These are phyloP conservation scores for Plasmodium cynomolgi DNA, from an alignment of 169 alveolate species.

Conservation along the genomic window DNA sequence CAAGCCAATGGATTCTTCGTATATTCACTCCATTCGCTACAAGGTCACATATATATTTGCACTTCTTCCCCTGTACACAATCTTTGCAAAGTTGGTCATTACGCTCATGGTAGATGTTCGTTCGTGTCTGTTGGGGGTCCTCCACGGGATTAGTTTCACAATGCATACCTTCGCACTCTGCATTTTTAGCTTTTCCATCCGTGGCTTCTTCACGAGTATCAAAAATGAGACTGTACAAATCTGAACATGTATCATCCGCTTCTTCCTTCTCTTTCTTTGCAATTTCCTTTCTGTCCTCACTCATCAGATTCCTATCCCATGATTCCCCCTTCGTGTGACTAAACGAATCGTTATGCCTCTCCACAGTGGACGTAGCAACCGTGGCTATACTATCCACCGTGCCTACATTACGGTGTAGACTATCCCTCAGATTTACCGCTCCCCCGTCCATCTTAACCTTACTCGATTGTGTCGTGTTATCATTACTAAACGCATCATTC, in stretches of 20 bases:
- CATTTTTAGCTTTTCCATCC: neutral
- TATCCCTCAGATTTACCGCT: neutral
- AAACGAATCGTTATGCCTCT: neutral
- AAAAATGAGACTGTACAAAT: conserved; percentile 23
- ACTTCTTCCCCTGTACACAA: conserved; percentile 20
- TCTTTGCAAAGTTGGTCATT: neutral
- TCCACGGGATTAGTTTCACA: neutral
- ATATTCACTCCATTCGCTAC: conserved; percentile 26
- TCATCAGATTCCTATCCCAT: neutral
- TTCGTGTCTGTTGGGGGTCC: neutral
- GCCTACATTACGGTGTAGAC: neutral
- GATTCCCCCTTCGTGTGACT: neutral
- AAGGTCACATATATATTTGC: conserved; percentile 55
- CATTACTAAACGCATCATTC: neutral
- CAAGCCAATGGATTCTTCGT: conserved; percentile 35
- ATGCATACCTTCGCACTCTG: neutral
- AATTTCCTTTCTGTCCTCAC: neutral
- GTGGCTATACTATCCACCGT: conserved; percentile 5
- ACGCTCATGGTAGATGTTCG: neutral
- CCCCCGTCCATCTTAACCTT: neutral
- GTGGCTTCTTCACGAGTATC: neutral
- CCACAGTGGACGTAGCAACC: conserved; percentile 3
- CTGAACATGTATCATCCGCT: neutral
- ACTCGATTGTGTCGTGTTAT: neutral
- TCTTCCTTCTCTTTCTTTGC: neutral